Evolutionary conservation across 2,329 filamentous ascomycete species (phyloP).

Genomic region (Xylogone sp.): DNA sequence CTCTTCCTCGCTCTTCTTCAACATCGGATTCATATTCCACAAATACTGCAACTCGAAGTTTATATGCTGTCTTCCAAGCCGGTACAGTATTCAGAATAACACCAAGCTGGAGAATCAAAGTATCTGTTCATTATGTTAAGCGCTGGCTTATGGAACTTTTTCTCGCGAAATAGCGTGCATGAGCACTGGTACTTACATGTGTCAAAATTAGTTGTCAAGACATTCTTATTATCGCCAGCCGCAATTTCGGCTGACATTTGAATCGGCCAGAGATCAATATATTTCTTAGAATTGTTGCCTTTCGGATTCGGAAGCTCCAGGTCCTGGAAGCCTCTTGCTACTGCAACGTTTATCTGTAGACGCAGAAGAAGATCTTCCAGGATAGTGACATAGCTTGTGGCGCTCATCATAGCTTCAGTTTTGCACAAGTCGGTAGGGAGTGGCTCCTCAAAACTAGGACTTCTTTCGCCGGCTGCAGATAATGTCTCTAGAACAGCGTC

Average conservation of each 20-base stretch:
- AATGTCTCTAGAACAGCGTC: not conserved
- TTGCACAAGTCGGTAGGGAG: slow-evolving; percentile 68
- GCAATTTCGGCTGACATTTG: slow-evolving; percentile 87
- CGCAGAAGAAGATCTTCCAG: slow-evolving; percentile 76
- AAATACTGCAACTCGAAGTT: slow-evolving; percentile 76
- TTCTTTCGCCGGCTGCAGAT: not conserved
- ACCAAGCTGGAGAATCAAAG: slow-evolving; percentile 80
- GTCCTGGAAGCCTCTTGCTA: slow-evolving; percentile 76
- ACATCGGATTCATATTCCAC: slow-evolving; percentile 87
- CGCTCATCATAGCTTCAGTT: slow-evolving; percentile 64
- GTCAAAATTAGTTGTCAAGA: slow-evolving; percentile 86
- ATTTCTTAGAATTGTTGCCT: slow-evolving; percentile 60
- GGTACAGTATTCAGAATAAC: slow-evolving; percentile 81
- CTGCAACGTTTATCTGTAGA: slow-evolving; percentile 77
- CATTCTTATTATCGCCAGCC: slow-evolving; percentile 57
- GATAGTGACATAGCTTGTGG: slow-evolving; percentile 74
- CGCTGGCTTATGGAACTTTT: too few relatives aligned
- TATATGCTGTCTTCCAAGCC: slow-evolving; percentile 72
- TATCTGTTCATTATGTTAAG: slow-evolving; percentile 38
- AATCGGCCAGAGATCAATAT: slow-evolving; percentile 87
- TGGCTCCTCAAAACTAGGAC: slow-evolving; percentile 43
- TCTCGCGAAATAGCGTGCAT: too few relatives aligned
- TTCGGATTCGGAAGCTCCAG: slow-evolving; percentile 67
- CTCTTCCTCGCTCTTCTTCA: slow-evolving; percentile 69
- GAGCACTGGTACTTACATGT: slow-evolving; percentile 67